Percentiles rank a stretch among this genome's conserved stretches.
These are phyloP conservation scores for Kazachstania africana DNA, from an alignment of 805 yeast genomes.

Conservation along the genomic window DNA sequence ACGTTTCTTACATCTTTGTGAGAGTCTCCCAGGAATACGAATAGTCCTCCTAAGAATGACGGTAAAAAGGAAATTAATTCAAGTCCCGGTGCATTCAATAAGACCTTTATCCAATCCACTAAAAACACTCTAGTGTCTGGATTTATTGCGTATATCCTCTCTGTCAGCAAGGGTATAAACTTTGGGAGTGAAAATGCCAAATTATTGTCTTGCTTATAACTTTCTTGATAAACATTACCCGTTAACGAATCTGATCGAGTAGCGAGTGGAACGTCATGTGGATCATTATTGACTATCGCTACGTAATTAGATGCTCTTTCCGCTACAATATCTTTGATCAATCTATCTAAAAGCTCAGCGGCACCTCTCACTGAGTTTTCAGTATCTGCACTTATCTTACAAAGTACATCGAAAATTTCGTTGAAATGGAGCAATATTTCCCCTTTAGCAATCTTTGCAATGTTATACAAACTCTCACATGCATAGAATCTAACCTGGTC, in stretches of 20 bases:
- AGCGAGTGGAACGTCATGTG: conserved; percentile 31
- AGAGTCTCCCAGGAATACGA: conserved; percentile 69
- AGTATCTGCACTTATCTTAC: conserved; percentile 80
- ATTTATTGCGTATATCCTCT: conserved; percentile 82
- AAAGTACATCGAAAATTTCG: conserved; percentile 87
- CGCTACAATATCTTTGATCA: conserved; percentile 87
- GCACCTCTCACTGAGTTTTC: conserved; percentile 91
- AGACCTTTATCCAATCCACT: conserved; percentile 86
- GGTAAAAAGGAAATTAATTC: conserved; percentile 83
- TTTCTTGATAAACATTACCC: conserved; percentile 50
- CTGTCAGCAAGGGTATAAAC: conserved; percentile 84
- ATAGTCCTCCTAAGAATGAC: conserved; percentile 68
- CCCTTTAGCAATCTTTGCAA: conserved; percentile 93
- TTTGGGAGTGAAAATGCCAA: conserved; percentile 70
- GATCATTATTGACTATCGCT: conserved; percentile 49
- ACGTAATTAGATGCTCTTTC: conserved; percentile 87
- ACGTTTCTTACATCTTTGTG: conserved; percentile 81
- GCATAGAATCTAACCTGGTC: conserved; percentile 96
- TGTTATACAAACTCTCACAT: conserved; percentile 89
- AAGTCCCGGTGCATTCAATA: conserved; percentile 85
- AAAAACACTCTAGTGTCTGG: conserved; percentile 87
- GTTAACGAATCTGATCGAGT: conserved; percentile 37
- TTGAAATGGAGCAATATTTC: conserved; percentile 85
- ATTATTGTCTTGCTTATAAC: conserved; percentile 38
- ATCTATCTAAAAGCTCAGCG: conserved; percentile 81